These are phyloP conservation scores for Debaryomycetaceae sp. DNA, from an alignment of 1,139 yeast genomes.

Conservation along the genomic window DNA sequence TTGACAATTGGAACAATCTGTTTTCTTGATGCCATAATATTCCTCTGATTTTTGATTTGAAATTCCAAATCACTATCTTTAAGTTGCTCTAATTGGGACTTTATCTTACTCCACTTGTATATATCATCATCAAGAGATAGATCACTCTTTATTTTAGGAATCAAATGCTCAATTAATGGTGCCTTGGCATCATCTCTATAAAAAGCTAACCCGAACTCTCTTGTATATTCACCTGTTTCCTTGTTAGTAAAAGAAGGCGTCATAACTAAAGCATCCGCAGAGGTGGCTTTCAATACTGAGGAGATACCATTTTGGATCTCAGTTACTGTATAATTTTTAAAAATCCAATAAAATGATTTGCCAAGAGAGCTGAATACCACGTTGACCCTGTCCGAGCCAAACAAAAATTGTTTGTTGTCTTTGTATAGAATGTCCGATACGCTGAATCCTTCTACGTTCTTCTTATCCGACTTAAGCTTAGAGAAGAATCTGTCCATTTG, in stretches of 20 bases:
- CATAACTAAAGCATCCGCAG: conserved; percentile 53
- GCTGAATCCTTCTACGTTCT: conserved; percentile 58
- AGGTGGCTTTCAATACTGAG: conserved; percentile 30
- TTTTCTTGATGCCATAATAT: conserved; percentile 68
- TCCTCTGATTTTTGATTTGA: conserved; percentile 47
- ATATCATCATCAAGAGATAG: conserved; percentile 9
- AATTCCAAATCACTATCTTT: conserved; percentile 15
- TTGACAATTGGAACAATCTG: conserved; percentile 73
- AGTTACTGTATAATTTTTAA: conserved; percentile 24
- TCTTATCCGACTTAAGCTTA: conserved; percentile 52
- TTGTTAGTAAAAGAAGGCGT: conserved; percentile 58
- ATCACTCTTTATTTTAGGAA: conserved; percentile 27
- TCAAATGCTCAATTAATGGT: neutral
- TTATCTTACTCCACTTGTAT: conserved; percentile 12
- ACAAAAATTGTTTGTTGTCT: conserved; percentile 77
- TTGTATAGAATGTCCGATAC: conserved; percentile 64
- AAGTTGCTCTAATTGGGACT: conserved; percentile 5
- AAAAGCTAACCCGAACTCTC: conserved; percentile 54
- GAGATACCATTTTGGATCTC: conserved; percentile 38
- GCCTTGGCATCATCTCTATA: conserved; percentile 9
- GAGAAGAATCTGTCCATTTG: conserved; percentile 25
- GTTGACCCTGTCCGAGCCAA: conserved; percentile 18
- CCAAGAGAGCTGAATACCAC: conserved; percentile 80
- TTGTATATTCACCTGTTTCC: conserved; percentile 39
- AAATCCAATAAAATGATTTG: conserved; percentile 59